Conservation (phyloP, 306 rosid genomes). For the Notholithocarpus densiflorus region DNA sequence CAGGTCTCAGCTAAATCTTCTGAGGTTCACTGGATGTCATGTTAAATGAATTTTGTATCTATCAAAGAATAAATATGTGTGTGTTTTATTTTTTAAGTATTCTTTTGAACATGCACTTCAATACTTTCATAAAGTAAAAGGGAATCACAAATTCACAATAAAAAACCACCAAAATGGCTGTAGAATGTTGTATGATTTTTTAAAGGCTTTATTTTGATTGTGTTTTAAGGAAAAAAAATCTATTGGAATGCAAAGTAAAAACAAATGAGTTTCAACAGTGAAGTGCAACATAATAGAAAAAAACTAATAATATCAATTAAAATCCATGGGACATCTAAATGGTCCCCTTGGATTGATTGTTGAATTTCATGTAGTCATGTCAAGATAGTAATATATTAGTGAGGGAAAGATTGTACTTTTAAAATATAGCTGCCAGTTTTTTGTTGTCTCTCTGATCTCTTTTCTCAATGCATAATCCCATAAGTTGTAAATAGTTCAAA, state of each 20-base stretch:
- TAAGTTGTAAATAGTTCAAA: neutral
- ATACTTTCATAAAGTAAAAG: neutral
- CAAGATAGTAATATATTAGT: neutral
- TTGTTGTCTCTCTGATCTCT: neutral
- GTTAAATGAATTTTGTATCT: neutral
- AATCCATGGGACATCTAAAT: neutral
- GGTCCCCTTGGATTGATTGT: neutral
- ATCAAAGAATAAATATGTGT: neutral
- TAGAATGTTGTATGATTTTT: neutral
- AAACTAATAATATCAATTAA: neutral
- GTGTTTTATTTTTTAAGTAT: neutral
- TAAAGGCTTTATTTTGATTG: neutral
- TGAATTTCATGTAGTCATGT: neutral
- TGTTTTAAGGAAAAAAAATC: neutral
- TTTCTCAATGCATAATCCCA: neutral
- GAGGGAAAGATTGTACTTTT: neutral
- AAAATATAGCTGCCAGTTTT: neutral
- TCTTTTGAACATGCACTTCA: neutral
- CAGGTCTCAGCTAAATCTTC: slow-evolving; percentile 44
- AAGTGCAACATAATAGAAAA: neutral
- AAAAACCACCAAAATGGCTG: neutral
- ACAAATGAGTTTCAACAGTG: neutral
- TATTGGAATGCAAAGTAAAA: neutral
- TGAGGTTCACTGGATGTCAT: slow-evolving; percentile 13
- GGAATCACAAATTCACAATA: neutral